Percentiles rank a stretch among this genome's conserved stretches.
Conservation (phyloP, 805 yeast species). For the Clavispora vitiphila region DNA sequence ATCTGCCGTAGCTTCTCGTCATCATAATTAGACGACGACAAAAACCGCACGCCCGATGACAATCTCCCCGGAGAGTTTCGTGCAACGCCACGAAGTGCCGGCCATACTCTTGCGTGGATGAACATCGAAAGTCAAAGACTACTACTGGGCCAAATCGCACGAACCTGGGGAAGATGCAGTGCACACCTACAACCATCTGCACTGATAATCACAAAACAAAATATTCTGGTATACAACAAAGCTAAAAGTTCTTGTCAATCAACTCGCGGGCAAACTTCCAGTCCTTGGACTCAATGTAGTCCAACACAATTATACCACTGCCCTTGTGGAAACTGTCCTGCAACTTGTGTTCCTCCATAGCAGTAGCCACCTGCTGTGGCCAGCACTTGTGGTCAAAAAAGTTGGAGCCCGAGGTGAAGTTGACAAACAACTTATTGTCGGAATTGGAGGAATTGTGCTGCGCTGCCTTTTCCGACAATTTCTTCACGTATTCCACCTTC, state of each 20-base stretch:
- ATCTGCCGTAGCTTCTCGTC: conserved; percentile 29
- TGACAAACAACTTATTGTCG: conserved; percentile 57
- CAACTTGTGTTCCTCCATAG: conserved; percentile 40
- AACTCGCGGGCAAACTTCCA: conserved; percentile 53
- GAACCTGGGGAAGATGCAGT: neutral
- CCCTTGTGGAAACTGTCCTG: conserved; percentile 49
- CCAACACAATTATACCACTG: conserved; percentile 62
- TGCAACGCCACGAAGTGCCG: neutral
- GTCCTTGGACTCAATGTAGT: conserved; percentile 56
- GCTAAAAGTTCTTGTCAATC: conserved; percentile 46
- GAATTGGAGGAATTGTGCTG: conserved; percentile 38
- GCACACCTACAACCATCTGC: too few species aligned
- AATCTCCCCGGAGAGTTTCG: neutral
- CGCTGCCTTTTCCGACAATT: conserved; percentile 49
- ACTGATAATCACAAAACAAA: too few species aligned
- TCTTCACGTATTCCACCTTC: conserved; percentile 54
- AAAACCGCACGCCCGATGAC: neutral
- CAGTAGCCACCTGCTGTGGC: conserved; percentile 64
- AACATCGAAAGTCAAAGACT: neutral
- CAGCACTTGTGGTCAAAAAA: conserved; percentile 68
- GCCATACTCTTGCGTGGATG: neutral
- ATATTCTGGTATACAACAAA: neutral
- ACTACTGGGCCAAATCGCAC: neutral
- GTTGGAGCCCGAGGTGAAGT: conserved; percentile 71
- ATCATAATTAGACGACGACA: conserved; percentile 7